Conservation (phyloP, 2,329 filamentous ascomycete genomes). For the Pyrenochaeta sp. region DNA sequence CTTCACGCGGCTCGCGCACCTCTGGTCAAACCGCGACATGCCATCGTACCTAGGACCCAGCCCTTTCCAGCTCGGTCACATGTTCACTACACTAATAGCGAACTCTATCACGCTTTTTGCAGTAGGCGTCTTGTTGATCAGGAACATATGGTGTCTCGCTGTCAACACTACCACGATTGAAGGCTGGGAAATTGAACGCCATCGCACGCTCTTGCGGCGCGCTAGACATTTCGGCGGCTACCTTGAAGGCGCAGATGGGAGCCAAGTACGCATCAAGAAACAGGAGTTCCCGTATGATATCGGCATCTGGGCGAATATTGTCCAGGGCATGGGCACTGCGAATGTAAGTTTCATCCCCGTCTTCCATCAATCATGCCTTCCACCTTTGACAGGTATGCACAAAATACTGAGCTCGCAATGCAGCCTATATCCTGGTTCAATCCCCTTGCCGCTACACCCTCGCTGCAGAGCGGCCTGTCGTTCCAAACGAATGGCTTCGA, state of each 20-base stretch:
- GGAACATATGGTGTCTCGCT: conserved; percentile 65
- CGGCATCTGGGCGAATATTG: conserved; percentile 76
- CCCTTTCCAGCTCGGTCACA: conserved; percentile 64
- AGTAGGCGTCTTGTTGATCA: conserved; percentile 71
- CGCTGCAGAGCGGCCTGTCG: conserved; percentile 60
- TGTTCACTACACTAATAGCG: conserved; percentile 68
- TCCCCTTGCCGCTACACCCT: conserved; percentile 67
- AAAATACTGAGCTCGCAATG: conserved; percentile 11
- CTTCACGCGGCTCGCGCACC: conserved; percentile 63
- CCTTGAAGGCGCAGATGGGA: conserved; percentile 64
- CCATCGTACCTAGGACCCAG: conserved; percentile 77
- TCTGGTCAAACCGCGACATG: conserved; percentile 72
- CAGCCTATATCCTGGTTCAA: conserved; percentile 70
- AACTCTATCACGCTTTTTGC: conserved; percentile 68
- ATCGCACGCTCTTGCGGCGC: conserved; percentile 55
- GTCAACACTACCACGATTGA: conserved; percentile 84
- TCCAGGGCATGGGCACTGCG: conserved; percentile 75
- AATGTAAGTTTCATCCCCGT: conserved; percentile 43
- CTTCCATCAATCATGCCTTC: background rate
- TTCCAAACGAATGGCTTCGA: conserved; percentile 84
- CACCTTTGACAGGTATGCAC: background rate
- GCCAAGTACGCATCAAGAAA: conserved; percentile 62
- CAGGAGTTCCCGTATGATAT: conserved; percentile 87
- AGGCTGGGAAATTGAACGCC: conserved; percentile 69
- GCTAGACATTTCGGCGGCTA: conserved; percentile 63